These are phyloP conservation scores for Castanea sativa DNA, from an alignment of 306 rosid species.

Conservation along the genomic window DNA sequence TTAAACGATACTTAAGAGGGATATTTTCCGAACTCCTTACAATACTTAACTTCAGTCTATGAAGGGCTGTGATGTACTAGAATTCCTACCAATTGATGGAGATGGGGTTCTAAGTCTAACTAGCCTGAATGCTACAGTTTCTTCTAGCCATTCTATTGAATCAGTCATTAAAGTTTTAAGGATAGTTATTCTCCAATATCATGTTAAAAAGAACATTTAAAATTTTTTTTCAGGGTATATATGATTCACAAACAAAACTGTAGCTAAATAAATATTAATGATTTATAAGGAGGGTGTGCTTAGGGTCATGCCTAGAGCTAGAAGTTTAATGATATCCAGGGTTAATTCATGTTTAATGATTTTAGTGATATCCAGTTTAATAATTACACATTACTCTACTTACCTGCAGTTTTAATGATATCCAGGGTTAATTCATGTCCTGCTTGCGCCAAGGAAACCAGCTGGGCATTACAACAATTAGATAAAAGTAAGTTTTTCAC, in stretches of 20 bases:
- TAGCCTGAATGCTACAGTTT: too few relatives aligned
- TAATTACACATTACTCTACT: slow-evolving; percentile 21
- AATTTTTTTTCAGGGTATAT: neutral
- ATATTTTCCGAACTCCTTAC: neutral
- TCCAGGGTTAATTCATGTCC: slow-evolving; percentile 62
- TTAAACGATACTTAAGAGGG: neutral
- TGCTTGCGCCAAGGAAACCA: slow-evolving; percentile 75
- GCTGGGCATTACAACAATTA: slow-evolving; percentile 34
- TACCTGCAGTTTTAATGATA: slow-evolving; percentile 55
- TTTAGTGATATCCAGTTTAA: too few relatives aligned
- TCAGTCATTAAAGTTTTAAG: neutral
- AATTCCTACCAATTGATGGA: neutral
- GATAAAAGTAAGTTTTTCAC: neutral
- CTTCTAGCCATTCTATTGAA: too few relatives aligned
- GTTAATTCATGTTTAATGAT: slow-evolving; percentile 33
- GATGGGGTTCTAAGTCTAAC: too few relatives aligned
- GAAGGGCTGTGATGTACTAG: neutral
- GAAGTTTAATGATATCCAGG: slow-evolving; percentile 49
- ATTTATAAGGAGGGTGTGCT: neutral
- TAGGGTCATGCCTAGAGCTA: neutral
- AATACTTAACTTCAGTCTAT: neutral
- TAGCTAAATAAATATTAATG: neutral
- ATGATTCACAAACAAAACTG: neutral
- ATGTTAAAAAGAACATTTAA: neutral
- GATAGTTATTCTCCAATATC: neutral